Base-by-base conservation (phyloP, 2,329 filamentous ascomycete species). In the Escovopsis sp. region DNA sequence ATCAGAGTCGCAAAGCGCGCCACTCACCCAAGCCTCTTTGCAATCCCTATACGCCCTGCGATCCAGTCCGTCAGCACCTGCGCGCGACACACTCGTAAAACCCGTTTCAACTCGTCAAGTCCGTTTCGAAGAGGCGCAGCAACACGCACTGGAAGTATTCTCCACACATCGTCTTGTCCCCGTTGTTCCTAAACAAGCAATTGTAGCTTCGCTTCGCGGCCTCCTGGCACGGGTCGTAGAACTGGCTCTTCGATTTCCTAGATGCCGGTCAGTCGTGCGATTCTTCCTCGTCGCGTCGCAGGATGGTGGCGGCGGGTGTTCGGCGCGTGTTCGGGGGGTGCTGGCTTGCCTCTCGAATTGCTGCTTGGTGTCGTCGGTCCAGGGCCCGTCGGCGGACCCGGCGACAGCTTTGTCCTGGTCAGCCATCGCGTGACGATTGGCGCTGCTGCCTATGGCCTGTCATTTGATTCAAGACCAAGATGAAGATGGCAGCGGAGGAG, bases 161-260 rank as follows among this genome's bases (percentile, higher is more conserved):
- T 49, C 73, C 71, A 58, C 91, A 98, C 82, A 96, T 83, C n/a
- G 79, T 69, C 50, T 79, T 75, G 57, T 96, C 86, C 12, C 84
- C 88, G 16, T 74, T 79, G 59, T 98, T 98, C 16, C 91, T 76
- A 57, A 87, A 81, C 56, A 98, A 66, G 56, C 91, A 98, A 59
- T 77, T 80, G 51, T 95, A 79, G 62, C 88, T 95, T 56, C 75
- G 74, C 50, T 81, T 70, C 7, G 91, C 89, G 5, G 86, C 86
- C 54, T 94, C 89, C 60, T 96, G 89, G 62, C 91, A 98, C 2
- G 91, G 91, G 54, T 98, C 91, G 59, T 84, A 86, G 65, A 82
- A 96, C 59, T 95, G 80, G 68, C 87, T 94, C 55, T 81, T 76
- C 42, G 71, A 73, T 70, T 96, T 96, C 51, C 89, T 94, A 20